Conservation (phyloP, 116 monocot species). For the Iris pallida region DNA sequence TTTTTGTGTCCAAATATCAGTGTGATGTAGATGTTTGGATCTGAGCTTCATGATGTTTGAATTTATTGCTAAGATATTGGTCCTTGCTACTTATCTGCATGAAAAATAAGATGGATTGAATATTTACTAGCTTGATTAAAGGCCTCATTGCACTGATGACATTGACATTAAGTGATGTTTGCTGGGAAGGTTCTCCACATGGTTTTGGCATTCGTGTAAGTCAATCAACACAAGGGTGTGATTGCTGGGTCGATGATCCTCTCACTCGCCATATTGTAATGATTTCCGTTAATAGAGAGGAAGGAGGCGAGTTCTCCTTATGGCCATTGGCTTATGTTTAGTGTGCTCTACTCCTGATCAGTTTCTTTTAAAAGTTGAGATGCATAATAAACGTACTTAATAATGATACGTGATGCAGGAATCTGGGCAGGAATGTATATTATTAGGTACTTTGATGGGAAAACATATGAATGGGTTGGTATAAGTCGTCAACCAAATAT, state of each 20-base stretch:
- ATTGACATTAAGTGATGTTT: background rate
- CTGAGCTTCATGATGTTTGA: too few relatives aligned
- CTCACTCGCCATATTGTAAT: constrained; percentile 82
- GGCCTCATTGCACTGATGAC: too few relatives aligned
- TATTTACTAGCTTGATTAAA: too few relatives aligned
- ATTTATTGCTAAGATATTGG: too few relatives aligned
- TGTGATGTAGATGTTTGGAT: too few relatives aligned
- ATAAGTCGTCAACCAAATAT: constrained; percentile 88
- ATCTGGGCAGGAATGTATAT: constrained; percentile 95
- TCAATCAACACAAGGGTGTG: constrained; percentile 54
- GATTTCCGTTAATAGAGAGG: constrained; percentile 48
- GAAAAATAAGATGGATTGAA: too few relatives aligned
- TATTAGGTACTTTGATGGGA: constrained; percentile 87
- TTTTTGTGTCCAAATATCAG: too few relatives aligned
- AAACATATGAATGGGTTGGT: constrained; percentile 95
- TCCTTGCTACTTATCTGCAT: too few relatives aligned
- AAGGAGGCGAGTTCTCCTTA: constrained; percentile 40
- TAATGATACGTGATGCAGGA: constrained; percentile 33
- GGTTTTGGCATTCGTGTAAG: constrained; percentile 66
- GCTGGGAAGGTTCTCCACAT: constrained; percentile 74
- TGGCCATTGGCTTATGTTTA: constrained; percentile 52
- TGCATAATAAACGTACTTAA: too few relatives aligned
- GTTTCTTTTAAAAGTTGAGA: too few relatives aligned
- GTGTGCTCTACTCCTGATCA: too few relatives aligned
- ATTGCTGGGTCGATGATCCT: constrained; percentile 92